Evolutionary conservation across 202 grass and related monocot species (phyloP).

Genomic region (Bolboschoenoplectus hybrid): DNA sequence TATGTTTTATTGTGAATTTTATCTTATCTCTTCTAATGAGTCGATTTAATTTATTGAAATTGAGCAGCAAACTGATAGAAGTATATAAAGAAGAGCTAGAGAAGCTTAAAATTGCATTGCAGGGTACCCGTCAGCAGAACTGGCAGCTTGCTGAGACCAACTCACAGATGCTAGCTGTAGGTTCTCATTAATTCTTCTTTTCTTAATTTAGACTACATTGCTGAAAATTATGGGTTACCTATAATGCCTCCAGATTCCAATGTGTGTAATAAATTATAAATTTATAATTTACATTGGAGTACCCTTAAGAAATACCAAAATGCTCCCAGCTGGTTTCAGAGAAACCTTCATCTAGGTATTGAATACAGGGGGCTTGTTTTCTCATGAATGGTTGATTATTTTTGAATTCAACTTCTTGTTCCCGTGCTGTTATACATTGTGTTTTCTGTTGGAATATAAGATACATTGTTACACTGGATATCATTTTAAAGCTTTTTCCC

Average conservation of each 20-base stretch:
- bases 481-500: background rate
- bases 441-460: background rate
- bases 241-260: background rate
- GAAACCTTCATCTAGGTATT: background rate
- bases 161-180: conserved; percentile 45
- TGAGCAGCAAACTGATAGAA: conserved; percentile 51
- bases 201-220: conserved; percentile 21
- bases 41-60: background rate
- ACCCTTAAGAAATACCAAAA: background rate
- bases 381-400: background rate
- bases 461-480: background rate
- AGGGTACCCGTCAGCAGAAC: conserved; percentile 42
- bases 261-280: conserved; percentile 24
- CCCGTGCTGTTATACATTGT: background rate
- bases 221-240: background rate
- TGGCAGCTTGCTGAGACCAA: conserved; percentile 41
- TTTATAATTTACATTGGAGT: background rate
- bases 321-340: background rate
- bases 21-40: background rate
- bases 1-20: conserved; percentile 19
- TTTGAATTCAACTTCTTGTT: conserved; percentile 5
- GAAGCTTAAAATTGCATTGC: conserved; percentile 44
- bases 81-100: conserved; percentile 36
- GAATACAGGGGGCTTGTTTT: background rate
- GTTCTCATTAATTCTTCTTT: conserved; percentile 27